Evolutionary conservation across 768 basidiomycete genomes (phyloP), one percentile per base, ranked within the genome.

Genomic region (Cantharellus anzutake): DNA sequence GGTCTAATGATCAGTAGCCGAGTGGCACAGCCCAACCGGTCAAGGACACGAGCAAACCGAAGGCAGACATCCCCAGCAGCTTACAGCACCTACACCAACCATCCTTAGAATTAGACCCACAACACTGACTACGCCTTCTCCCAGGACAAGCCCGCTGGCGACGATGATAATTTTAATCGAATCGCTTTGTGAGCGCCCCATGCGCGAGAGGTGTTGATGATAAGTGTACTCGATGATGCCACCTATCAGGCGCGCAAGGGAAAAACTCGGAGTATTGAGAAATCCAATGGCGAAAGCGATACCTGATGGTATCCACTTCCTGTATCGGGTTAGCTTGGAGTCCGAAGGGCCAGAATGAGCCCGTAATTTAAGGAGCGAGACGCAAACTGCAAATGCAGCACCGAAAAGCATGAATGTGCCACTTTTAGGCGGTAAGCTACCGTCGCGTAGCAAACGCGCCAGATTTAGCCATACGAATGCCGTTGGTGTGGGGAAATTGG

Each of bases 281-380:
- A 98, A 96, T 0, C 94, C 91, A 60, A 96, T 87, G 3, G 91
- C 91, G 67, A 97, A 97, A 1, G 91, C 92, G 42, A 97, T 81
- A 34, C 92, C 92, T 0, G 89, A 93, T 3, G 90, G 90, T 42
- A 93, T 81, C 81, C 84, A 89, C 57, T 78, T 79, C n/a, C 81
- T 77, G 63, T 77, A 80, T 65, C 74, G 74, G 41, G 73, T 65
- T 35, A 74, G 74, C 41, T 74, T 74, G 37, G 71, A 73, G 14
- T 74, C 68, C 20, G 20, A 29, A 29, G 20, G 20, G 20, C 20
- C 20, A 29, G 0, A 29, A 29, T 29, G 20, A 4, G 80, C 76
- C 60, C 80, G 74, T 2, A 80, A 74, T 70, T 93, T 96, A 60
- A 80, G 56, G 1, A 76, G 76, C 0, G 90, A 82, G 5, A 87